These are phyloP conservation scores for Pyronema omphalodes DNA, from an alignment of 495 filamentous ascomycete species.

Conservation along the genomic window DNA sequence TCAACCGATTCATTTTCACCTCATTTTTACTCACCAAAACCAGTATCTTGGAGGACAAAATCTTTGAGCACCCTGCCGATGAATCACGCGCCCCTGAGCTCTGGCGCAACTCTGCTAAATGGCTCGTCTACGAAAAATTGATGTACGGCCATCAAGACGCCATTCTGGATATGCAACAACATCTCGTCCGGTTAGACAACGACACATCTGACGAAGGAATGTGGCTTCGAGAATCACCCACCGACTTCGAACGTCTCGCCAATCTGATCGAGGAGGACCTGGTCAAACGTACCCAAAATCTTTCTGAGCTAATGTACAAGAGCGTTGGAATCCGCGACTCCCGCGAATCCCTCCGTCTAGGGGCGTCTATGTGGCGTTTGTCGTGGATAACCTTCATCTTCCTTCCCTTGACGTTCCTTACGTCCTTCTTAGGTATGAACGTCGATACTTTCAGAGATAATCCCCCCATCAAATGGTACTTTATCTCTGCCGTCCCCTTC, in stretches of 20 bases:
- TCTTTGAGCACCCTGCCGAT: constrained; percentile 38
- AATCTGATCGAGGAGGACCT: constrained; percentile 32
- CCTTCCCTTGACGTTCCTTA: constrained; percentile 35
- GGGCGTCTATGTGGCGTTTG: constrained; percentile 31
- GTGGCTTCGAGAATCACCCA: constrained; percentile 28
- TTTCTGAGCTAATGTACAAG: constrained; percentile 37
- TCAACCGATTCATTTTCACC: neutral
- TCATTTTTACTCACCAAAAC: neutral
- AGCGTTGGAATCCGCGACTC: constrained; percentile 36
- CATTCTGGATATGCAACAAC: constrained; percentile 31
- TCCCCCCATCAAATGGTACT: constrained; percentile 35
- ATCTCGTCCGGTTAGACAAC: constrained; percentile 24
- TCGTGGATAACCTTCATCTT: constrained; percentile 37
- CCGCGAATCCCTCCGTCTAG: constrained; percentile 33
- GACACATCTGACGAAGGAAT: constrained; percentile 18
- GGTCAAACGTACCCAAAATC: constrained; percentile 32
- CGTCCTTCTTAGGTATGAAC: constrained; percentile 38
- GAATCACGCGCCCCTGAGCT: constrained; percentile 37
- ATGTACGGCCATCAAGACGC: constrained; percentile 32
- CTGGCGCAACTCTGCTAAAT: constrained; percentile 33
- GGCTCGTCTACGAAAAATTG: constrained; percentile 37
- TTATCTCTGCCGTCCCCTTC: constrained; percentile 31
- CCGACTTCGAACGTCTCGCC: constrained; percentile 29
- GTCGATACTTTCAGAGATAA: constrained; percentile 28
- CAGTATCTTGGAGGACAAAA: constrained; percentile 33